Evolutionary conservation across 2,329 filamentous ascomycete genomes (phyloP).

Genomic region (Exutisphaerella laricina): DNA sequence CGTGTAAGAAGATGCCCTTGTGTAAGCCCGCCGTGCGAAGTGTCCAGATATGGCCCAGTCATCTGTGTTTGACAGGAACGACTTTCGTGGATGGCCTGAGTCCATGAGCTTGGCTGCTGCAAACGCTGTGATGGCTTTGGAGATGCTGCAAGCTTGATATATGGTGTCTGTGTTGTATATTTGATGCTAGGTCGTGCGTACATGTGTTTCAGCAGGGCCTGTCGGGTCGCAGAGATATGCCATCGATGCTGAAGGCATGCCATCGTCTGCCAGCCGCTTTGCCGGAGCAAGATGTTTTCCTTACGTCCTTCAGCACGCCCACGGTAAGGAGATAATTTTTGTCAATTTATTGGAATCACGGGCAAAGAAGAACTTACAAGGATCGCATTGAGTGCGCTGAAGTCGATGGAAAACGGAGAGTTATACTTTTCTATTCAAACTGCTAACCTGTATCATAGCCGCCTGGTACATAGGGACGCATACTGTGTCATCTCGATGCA

Average conservation of each 20-base stretch:
- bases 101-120: slow-evolving; percentile 24
- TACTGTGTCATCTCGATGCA: no score
- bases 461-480: no score
- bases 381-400: no score
- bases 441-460: no score
- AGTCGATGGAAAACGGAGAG: no score
- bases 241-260: slow-evolving; percentile 21
- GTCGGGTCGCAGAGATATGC: slow-evolving; percentile 18
- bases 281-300: slow-evolving; percentile 12
- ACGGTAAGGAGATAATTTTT: not conserved
- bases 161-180: slow-evolving; percentile 20
- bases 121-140: slow-evolving; percentile 24
- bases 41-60: no score
- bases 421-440: no score
- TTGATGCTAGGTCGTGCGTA: slow-evolving; percentile 15
- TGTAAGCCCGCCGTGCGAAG: no score
- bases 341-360: not conserved
- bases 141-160: slow-evolving; percentile 28
- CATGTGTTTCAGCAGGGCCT: slow-evolving; percentile 13
- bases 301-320: slow-evolving; percentile 14
- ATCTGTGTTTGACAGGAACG: no score
- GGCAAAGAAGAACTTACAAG: not conserved
- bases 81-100: slow-evolving; percentile 11
- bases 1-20: no score
- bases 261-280: slow-evolving; percentile 10